Percentiles rank a stretch among this genome's conserved stretches.
These are phyloP conservation scores for Eucalyptus sp. DNA, from an alignment of 345 rosid species.

Conservation along the genomic window DNA sequence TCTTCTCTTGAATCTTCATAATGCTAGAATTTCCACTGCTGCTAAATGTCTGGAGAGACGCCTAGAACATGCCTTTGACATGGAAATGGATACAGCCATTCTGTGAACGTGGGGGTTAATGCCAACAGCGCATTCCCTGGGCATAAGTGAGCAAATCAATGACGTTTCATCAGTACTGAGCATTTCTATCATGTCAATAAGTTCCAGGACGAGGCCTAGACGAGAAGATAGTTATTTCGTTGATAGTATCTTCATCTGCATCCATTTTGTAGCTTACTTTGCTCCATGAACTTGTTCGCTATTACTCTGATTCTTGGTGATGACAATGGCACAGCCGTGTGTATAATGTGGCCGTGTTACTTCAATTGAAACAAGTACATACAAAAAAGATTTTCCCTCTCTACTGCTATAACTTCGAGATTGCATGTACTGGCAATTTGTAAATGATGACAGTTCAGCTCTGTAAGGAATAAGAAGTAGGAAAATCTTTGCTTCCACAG, in stretches of 20 bases:
- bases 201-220: neutral
- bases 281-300: neutral
- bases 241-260: neutral
- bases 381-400: neutral
- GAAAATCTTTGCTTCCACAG: neutral
- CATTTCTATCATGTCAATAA: neutral
- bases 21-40: neutral
- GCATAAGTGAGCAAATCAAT: neutral
- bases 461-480: neutral
- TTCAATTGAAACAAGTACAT: neutral
- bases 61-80: neutral
- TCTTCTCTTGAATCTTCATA: neutral
- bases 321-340: neutral
- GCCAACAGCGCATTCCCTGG: neutral
- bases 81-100: neutral
- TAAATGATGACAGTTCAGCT: neutral
- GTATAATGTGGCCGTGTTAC: neutral
- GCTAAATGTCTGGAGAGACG: neutral
- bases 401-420: neutral
- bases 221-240: neutral
- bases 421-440: neutral
- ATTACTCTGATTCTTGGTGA: neutral
- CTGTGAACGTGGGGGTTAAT: neutral
- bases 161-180: neutral
- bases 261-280: neutral